These are phyloP conservation scores for Magnusiomyces ingens DNA, from an alignment of 1,139 yeast genomes.

Conservation along the genomic window DNA sequence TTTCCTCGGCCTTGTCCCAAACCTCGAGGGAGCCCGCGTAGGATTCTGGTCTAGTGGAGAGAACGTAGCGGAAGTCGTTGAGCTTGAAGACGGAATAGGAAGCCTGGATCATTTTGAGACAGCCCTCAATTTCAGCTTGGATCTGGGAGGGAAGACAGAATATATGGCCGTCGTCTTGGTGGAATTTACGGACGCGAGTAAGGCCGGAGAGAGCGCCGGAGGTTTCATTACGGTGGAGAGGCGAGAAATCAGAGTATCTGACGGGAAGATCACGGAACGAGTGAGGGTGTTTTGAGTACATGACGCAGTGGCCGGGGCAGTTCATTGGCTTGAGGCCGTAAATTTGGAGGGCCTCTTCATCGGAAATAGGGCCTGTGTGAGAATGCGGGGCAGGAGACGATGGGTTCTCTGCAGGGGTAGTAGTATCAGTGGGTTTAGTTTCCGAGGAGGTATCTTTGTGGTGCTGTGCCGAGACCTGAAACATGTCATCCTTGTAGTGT, in stretches of 20 bases:
- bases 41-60: constrained; percentile 86
- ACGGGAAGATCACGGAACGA: constrained; percentile 88
- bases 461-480: constrained; percentile 46
- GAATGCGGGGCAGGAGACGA: background rate
- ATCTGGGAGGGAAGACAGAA: constrained; percentile 85
- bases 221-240: constrained; percentile 90
- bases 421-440: constrained; percentile 3
- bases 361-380: constrained; percentile 1
- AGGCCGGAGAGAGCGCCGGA: constrained; percentile 92
- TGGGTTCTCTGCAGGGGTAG: background rate
- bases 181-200: constrained; percentile 92
- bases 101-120: constrained; percentile 67
- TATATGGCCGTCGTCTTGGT: constrained; percentile 98
- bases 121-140: constrained; percentile 65
- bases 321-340: constrained; percentile 93
- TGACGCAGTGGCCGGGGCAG: constrained; percentile 85
- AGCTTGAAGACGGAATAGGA: constrained; percentile 78
- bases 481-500: constrained; percentile 92
- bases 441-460: constrained; percentile 24
- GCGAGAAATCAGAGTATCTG: constrained; percentile 86
- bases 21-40: constrained; percentile 75
- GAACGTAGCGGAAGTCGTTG: constrained; percentile 56
- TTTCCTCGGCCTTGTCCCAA: constrained; percentile 81
- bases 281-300: constrained; percentile 74
- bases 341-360: constrained; percentile 43